Evolutionary conservation across 345 rosid species (phyloP).

Genomic region (Gossypium longicalyx): DNA sequence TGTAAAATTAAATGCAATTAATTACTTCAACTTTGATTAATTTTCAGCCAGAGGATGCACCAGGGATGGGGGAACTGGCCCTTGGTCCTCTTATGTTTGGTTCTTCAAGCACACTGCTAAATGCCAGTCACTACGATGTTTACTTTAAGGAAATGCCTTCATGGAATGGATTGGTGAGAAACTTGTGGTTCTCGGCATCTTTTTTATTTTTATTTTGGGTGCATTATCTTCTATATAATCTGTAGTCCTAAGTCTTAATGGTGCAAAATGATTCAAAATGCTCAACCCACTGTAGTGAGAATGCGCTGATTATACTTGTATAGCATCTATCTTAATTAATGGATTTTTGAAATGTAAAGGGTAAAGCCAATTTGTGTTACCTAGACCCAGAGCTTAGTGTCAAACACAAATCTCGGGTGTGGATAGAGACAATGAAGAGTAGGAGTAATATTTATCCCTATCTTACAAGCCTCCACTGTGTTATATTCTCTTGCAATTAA

Average conservation of each 20-base stretch:
- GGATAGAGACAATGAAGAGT: neutral
- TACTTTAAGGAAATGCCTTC: constrained; percentile 83
- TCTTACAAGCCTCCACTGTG: neutral
- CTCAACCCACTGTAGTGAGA: neutral
- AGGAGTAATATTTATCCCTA: neutral
- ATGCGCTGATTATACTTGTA: neutral
- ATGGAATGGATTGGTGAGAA: constrained; percentile 61
- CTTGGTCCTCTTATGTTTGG: constrained; percentile 81
- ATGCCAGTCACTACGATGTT: constrained; percentile 68
- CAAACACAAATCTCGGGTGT: neutral
- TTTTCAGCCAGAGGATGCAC: constrained; percentile 51
- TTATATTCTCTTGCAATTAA: neutral
- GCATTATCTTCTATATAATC: neutral
- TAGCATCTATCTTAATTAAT: neutral
- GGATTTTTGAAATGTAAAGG: neutral
- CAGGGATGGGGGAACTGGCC: constrained; percentile 86
- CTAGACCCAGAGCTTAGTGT: neutral
- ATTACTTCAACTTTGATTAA: constrained; percentile 17
- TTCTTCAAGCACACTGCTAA: constrained; percentile 70
- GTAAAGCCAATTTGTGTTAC: neutral
- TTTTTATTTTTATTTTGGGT: neutral
- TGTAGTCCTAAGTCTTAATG: neutral
- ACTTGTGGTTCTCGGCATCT: neutral
- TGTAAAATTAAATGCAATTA: neutral
- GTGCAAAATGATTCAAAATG: neutral